Evolutionary conservation across 2,329 filamentous ascomycete species (phyloP), one percentile per base, ranked within the genome.

Genomic region (Aspergillus sp.): DNA sequence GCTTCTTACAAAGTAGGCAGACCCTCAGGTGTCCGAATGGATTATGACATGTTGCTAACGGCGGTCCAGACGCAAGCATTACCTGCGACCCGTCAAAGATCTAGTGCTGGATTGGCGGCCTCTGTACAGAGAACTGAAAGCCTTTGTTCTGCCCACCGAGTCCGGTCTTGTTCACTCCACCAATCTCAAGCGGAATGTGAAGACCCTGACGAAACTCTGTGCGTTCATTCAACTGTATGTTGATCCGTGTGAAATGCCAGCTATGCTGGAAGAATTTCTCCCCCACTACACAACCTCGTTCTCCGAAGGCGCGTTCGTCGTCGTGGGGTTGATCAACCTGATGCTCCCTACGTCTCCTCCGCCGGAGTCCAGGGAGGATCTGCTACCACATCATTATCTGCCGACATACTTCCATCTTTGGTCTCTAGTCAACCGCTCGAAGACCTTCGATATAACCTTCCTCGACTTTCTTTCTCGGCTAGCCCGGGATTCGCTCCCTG

Each of bases 371-470:
- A 84, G 88, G 62, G 78, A 80, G 29, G 84, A 91, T 61, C 84
- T 96, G n/a, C 86, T 91, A 61, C 93, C 94, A 1, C 87, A 92
- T 60, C 86, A 93, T 66, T 93, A 95, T 65, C 77, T 97, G 32
- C 94, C 94, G 3, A 96, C 93, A 0, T 88, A 96, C 63, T 99
- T 99, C 78, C 94, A 99, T 71, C 76, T 97, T 1, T 99, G 94
- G 94, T 94, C 92, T 1, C 80, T 97, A 40, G 86, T 97, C 60
- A 94, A 91, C 62, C 83, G 95, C 47, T 97, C 93, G 1, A 94
- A 90, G 71, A 81, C 86, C 3, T 88, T 94, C 56, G 94, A 99
- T 71, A 83, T 89, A 53, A 88, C 88, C 57, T 92, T 96, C 64
- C 83, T 97, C 58, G 94, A 99, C 71, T 82, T 96, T 29, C 84